Evolutionary conservation across 148 eudicot genomes (phyloP).

Genomic region (Diospyros kaki): DNA sequence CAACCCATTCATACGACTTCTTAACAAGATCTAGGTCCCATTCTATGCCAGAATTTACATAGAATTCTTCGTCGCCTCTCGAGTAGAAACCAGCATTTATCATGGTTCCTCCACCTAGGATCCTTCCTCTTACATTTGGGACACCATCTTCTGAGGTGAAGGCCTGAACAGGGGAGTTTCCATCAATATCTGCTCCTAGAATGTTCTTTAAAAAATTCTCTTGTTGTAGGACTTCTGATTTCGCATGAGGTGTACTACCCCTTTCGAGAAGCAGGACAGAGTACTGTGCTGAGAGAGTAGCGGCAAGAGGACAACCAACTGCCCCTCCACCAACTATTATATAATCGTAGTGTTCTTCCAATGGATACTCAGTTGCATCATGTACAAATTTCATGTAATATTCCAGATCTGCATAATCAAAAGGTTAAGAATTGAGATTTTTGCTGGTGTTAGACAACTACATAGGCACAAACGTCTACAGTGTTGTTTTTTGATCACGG

Average conservation of each 20-base stretch:
- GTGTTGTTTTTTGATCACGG: too few relatives aligned
- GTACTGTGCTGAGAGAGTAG: slow-evolving; percentile 15
- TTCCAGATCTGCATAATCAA: slow-evolving; percentile 7
- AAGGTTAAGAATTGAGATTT: too few relatives aligned
- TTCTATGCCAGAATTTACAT: neutral
- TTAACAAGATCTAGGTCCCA: slow-evolving; percentile 11
- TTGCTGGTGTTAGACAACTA: too few relatives aligned
- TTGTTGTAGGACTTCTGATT: neutral
- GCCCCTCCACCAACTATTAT: slow-evolving; percentile 19
- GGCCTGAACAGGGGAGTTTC: slow-evolving; percentile 9
- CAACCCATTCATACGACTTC: slow-evolving; percentile 19
- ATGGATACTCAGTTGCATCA: slow-evolving; percentile 8
- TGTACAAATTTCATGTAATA: slow-evolving; percentile 4
- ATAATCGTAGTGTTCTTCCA: slow-evolving; percentile 16
- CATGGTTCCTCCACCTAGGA: slow-evolving; percentile 17
- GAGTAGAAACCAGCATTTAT: slow-evolving; percentile 11
- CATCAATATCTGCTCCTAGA: neutral
- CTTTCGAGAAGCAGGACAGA: slow-evolving; percentile 19
- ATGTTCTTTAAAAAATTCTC: neutral
- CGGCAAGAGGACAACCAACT: slow-evolving; percentile 18
- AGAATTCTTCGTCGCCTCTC: slow-evolving; percentile 13
- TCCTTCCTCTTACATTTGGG: slow-evolving; percentile 7
- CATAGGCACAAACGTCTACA: too few relatives aligned
- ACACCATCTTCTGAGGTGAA: slow-evolving; percentile 19
- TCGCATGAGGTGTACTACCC: slow-evolving; percentile 5